Conservation (phyloP, 768 basidiomycete species). For the Lyophyllum atratum region DNA sequence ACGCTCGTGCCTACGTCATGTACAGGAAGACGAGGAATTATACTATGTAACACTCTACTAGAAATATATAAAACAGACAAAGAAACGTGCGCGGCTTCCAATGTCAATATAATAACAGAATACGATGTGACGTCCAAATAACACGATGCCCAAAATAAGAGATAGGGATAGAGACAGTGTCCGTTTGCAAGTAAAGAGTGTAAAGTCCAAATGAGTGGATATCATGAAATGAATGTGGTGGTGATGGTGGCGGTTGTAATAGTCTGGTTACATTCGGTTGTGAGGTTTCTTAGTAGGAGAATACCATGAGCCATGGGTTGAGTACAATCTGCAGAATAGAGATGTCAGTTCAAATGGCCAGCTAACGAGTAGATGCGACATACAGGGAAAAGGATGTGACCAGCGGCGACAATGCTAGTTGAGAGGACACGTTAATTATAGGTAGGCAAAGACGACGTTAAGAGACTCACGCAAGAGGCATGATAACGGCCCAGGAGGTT, state of each 20-base stretch:
- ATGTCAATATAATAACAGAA: constrained; percentile 12
- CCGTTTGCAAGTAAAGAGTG: constrained; percentile 8
- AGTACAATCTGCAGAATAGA: constrained; percentile 59
- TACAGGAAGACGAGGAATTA: constrained; percentile 7
- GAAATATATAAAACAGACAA: constrained; percentile 12
- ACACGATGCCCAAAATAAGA: constrained; percentile 6
- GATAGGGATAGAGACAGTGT: background rate
- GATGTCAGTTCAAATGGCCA: background rate
- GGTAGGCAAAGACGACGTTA: background rate
- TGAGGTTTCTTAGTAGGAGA: constrained; percentile 48
- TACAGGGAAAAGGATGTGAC: constrained; percentile 77
- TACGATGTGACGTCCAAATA: constrained; percentile 6
- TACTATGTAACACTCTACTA: constrained; percentile 8
- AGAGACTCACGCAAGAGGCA: constrained; percentile 68
- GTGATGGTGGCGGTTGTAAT: background rate
- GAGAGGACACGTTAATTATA: constrained; percentile 9
- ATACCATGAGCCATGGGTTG: constrained; percentile 90
- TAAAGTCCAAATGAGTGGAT: constrained; percentile 7
- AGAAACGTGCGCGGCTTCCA: constrained; percentile 8
- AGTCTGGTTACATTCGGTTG: background rate
- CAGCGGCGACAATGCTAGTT: constrained; percentile 57
- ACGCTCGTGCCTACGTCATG: background rate
- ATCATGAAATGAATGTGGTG: constrained; percentile 4
- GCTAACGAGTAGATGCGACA: constrained; percentile 23
- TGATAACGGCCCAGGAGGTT: constrained; percentile 69